phyloP scores from a whole-genome alignment of 1,284 basidiomycete species.

The Papiliotrema fonsecae region DNA sequence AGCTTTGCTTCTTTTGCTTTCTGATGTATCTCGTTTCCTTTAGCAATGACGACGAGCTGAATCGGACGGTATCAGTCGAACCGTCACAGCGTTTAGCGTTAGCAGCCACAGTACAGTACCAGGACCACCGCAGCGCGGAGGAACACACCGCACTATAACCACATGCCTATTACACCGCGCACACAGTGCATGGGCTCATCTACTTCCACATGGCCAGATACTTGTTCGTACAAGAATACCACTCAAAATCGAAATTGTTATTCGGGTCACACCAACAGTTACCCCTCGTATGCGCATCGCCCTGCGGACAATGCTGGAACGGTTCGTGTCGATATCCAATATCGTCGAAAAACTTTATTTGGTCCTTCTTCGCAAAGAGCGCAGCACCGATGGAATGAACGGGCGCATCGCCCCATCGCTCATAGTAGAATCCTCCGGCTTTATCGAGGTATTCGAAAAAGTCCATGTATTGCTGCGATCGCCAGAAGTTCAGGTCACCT shows the following conservation, averaged over 20 bases:
- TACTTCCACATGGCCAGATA: conserved; percentile 27
- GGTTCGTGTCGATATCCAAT: conserved; percentile 50
- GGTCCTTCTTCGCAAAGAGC: conserved; percentile 63
- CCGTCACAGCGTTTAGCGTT: too few relatives aligned
- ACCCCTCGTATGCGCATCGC: conserved; percentile 42
- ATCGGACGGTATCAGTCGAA: too few relatives aligned
- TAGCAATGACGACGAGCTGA: too few relatives aligned
- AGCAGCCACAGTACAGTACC: too few relatives aligned
- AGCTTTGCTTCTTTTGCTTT: too few relatives aligned
- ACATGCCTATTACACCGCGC: too few relatives aligned
- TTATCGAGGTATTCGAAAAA: conserved; percentile 74
- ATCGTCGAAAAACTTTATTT: conserved; percentile 67
- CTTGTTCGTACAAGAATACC: conserved; percentile 42
- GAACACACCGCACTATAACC: too few relatives aligned
- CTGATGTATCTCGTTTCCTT: too few relatives aligned
- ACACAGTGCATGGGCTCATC: too few relatives aligned
- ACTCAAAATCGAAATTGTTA: conserved; percentile 48
- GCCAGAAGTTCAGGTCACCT: conserved; percentile 63
- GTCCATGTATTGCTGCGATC: conserved; percentile 65
- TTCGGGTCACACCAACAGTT: conserved; percentile 46
- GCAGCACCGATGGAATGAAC: conserved; percentile 75
- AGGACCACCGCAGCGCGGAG: too few relatives aligned
- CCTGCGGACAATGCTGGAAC: conserved; percentile 48
- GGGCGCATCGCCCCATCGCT: conserved; percentile 73
- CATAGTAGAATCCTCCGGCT: conserved; percentile 79